Base-by-base conservation (phyloP, 1,284 basidiomycete species). In the Rhodotorula sp. region DNA sequence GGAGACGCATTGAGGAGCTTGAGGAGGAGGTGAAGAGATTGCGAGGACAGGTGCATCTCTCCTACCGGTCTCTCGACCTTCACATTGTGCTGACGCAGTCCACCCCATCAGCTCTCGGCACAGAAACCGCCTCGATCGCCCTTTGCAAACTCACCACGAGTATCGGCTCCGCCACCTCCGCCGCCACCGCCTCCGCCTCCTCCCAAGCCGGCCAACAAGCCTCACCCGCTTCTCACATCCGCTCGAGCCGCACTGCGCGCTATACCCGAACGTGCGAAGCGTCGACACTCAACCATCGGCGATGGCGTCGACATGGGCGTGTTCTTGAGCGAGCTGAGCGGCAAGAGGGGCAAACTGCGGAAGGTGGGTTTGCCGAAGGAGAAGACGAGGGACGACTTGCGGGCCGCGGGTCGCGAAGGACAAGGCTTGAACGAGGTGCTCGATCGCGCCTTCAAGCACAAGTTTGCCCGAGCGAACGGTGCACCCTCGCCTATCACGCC, bases 291-390 rank as follows among this genome's bases (percentile, higher is more conserved):
- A 2, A 54, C 68, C 4, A 37, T 64, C 34, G 63, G 55, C 6
- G 63, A 46, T 20, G 56, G 46, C 30, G 46, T 69, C 47, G 68
- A 66, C 44, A 66, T 66, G 68, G 52, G 52, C 30, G 52, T 60
- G 5, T 65, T 65, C 57, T n/a, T 69, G 37, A 47, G 30, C n/a
- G 68, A 69, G 40, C 24, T 69, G 15, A 64, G 68, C 9, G 68
- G 50, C 44, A 52, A 56, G 10, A 28, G 64, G 37, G 37, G 40
- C 24, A 55, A 46, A 26, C 47, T 69, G 37, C 58, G 68, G 28
- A 69, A 69, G 50, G 68, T 69, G 10, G 64, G 64, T 8, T 16
- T 66, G 26, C 64, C 68, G 28, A 31, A 46, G 46, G 16, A 40
- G 15, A 58, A 26, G 46, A 65, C 51, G 30, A 53, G 37, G 31